Conservation (phyloP, 2,329 filamentous ascomycete species). For the Nigrograna mackinnonii region DNA sequence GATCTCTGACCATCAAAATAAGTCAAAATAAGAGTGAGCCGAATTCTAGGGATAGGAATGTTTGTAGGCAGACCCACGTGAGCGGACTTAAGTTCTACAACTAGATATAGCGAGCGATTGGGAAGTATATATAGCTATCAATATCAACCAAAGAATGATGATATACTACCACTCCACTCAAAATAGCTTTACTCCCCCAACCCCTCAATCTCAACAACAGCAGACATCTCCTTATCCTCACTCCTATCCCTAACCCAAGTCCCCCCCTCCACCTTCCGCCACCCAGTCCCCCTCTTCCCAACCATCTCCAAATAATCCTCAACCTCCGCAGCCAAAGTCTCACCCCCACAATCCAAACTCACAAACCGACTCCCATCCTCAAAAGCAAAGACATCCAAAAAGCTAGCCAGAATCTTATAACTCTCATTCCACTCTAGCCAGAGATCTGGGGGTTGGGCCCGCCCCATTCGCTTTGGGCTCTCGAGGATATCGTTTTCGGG, state of each 20-base stretch:
- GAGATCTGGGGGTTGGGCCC: slow-evolving; percentile 46
- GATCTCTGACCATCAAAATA: too few species aligned
- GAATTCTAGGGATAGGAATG: too few species aligned
- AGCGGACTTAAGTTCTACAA: too few species aligned
- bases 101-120: too few species aligned
- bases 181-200: too few species aligned
- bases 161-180: too few species aligned
- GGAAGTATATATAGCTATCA: too few species aligned
- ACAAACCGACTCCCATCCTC: slow-evolving; percentile 21
- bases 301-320: slow-evolving; percentile 24
- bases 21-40: too few species aligned
- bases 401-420: slow-evolving; percentile 28
- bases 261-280: slow-evolving; percentile 20
- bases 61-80: too few species aligned
- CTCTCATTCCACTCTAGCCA: slow-evolving; percentile 40
- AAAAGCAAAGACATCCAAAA: slow-evolving; percentile 24
- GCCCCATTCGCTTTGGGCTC: slow-evolving; percentile 41
- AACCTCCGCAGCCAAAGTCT: slow-evolving; percentile 7
- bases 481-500: slow-evolving; percentile 42
- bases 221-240: too few species aligned
- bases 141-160: too few species aligned
- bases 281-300: slow-evolving; percentile 22
- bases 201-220: too few species aligned
- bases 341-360: slow-evolving; percentile 19
- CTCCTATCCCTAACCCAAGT: slow-evolving; percentile 24